These are phyloP conservation scores for Microcyclospora pomicola DNA, from an alignment of 2,329 filamentous ascomycete genomes.

Conservation along the genomic window DNA sequence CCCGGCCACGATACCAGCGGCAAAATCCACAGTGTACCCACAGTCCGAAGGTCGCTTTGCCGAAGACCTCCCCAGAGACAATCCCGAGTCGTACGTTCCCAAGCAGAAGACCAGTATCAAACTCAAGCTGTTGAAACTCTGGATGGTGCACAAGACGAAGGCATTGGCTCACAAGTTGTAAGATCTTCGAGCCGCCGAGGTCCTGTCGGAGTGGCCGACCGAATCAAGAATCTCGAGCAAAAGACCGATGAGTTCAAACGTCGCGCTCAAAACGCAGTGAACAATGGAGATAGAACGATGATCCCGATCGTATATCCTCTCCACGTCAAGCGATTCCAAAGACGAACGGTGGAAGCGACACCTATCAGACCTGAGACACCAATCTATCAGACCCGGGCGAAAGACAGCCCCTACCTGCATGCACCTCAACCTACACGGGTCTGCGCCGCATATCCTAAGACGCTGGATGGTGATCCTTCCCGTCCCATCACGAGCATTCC, in stretches of 20 bases:
- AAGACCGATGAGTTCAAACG: no score
- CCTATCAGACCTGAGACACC: constrained; percentile 15
- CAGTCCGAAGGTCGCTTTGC: no score
- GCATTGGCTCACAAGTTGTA: not conserved
- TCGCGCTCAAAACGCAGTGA: no score
- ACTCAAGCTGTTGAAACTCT: not conserved
- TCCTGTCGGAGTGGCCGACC: no score
- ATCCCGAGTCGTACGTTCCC: no score
- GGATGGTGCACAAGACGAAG: constrained; percentile 3
- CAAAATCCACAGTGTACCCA: no score
- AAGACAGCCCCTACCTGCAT: constrained; percentile 10
- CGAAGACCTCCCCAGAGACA: no score
- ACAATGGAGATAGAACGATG: not conserved
- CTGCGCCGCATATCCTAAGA: not conserved
- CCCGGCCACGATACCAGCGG: no score
- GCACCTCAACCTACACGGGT: constrained; percentile 8
- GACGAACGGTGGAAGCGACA: constrained; percentile 11
- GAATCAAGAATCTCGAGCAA: no score
- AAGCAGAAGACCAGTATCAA: no score
- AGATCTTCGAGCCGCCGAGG: not conserved
- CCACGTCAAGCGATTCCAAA: constrained; percentile 14
- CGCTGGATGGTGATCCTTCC: not conserved
- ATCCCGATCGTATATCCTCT: constrained; percentile 16
- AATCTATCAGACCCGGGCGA: constrained; percentile 10
- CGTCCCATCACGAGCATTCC: no score